A percentile compares a stretch with the other conserved stretches of the same genome.
These are phyloP conservation scores for Microsporum audouinii DNA, from an alignment of 2,329 filamentous ascomycete species.

Conservation along the genomic window DNA sequence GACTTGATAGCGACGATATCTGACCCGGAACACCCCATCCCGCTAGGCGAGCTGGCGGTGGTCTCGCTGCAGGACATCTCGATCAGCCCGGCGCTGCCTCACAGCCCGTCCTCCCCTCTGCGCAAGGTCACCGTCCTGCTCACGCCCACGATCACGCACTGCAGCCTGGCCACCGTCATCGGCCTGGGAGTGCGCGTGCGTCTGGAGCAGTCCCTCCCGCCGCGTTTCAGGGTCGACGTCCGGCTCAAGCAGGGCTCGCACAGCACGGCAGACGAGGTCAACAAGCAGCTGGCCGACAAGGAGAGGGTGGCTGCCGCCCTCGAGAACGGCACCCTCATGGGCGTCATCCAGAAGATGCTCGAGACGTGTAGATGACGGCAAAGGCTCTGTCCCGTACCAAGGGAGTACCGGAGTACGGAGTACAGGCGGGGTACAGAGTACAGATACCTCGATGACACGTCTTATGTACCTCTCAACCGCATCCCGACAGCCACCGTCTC, in stretches of 20 bases:
- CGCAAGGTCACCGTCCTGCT: slow-evolving; percentile 73
- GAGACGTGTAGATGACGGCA: slow-evolving; percentile 56
- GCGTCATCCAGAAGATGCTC: slow-evolving; percentile 86
- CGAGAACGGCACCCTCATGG: slow-evolving; percentile 83
- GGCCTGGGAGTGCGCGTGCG: slow-evolving; percentile 85
- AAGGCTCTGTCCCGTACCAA: neutral
- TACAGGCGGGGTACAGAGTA: too few relatives aligned
- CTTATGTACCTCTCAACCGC: too few relatives aligned
- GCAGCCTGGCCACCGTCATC: slow-evolving; percentile 90
- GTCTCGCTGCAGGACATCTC: slow-evolving; percentile 92
- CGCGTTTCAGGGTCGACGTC: slow-evolving; percentile 84
- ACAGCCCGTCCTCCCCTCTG: slow-evolving; percentile 48
- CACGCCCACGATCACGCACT: slow-evolving; percentile 94
- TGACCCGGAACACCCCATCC: slow-evolving; percentile 91
- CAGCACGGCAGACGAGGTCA: slow-evolving; percentile 85
- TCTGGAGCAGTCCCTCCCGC: slow-evolving; percentile 79
- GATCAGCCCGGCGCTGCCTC: slow-evolving; percentile 57
- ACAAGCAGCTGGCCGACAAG: slow-evolving; percentile 94
- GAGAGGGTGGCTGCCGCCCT: slow-evolving; percentile 88
- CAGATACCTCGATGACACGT: too few relatives aligned
- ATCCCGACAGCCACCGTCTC: too few relatives aligned
- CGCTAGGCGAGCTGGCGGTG: slow-evolving; percentile 82
- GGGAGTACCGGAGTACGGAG: neutral
- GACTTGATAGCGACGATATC: slow-evolving; percentile 91
- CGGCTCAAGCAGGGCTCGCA: slow-evolving; percentile 95